Base-by-base conservation (phyloP, 495 filamentous ascomycete genomes). In the Baudoinia panamericana region DNA sequence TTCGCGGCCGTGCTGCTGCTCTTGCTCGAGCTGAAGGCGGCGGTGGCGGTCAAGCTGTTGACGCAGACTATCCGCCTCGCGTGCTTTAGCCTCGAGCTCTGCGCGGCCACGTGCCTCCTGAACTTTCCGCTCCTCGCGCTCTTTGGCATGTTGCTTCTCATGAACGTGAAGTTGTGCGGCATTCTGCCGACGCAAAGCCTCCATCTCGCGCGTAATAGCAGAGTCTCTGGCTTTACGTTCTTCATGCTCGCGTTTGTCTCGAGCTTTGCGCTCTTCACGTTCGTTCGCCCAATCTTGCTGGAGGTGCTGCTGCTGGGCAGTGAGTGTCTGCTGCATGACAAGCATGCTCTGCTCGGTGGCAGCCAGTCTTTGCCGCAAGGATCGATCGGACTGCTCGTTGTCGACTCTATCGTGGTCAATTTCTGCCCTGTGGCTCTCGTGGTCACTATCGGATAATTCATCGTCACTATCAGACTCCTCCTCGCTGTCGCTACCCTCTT, bases 1-100 rank as follows among this genome's bases (percentile, higher is more conserved):
- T 15, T 34, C 30, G 3, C 21, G 30, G 28, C 20, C 21, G 26
- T 43, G 20, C 9, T 22, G 25, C 20, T 23, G 40, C 31, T 43
- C 40, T 5, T 20, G 9, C 7, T 34, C 40, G 16, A 43, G 31
- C 8, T 25, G 25, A 16, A 35, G 30, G 11, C 17, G 19, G 13
- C 23, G 3, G 22, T 39, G 24, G 25, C 11, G 6, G n/a, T 39
- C 36, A 10, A 39, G 26, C 21, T 19, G 20, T 17, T 12, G 22
- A 9, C 21, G 36, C 24, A 37, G 11, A 3, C 12, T 19, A 2
- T 19, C 35, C 3, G 26, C 11, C 19, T 37, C 35, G 2, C 11
- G 31, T 3, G 5, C 18, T 17, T 35, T 17, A 13, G 17, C 21
- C 13, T 35, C 31, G 3, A 10, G 31, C 31, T 35, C 15, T 19